Evolutionary conservation across 352 stramenopile genomes (phyloP).

Genomic region (Phytophthora syringae): DNA sequence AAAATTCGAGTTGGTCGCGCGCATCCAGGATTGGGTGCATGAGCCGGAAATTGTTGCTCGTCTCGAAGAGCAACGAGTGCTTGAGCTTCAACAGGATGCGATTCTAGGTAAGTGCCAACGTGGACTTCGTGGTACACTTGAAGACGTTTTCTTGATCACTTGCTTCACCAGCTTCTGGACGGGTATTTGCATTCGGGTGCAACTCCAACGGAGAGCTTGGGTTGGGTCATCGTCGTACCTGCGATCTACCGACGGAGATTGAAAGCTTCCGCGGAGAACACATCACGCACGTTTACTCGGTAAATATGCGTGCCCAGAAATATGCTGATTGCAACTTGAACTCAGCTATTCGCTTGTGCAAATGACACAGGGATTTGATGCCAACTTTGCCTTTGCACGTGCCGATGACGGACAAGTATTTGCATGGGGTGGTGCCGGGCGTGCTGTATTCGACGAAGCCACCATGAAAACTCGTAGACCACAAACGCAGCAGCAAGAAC

Average conservation of each 20-base stretch:
- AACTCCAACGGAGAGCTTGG: constrained; percentile 75
- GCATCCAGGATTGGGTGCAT: constrained; percentile 79
- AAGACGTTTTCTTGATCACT: neutral
- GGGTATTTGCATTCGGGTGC: constrained; percentile 73
- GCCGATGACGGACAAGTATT: constrained; percentile 85
- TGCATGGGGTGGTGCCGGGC: constrained; percentile 85
- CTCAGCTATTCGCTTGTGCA: neutral
- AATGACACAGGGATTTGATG: constrained; percentile 60
- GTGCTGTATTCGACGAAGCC: constrained; percentile 40
- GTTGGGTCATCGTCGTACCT: constrained; percentile 53
- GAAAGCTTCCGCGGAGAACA: constrained; percentile 51
- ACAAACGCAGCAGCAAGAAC: constrained; percentile 15
- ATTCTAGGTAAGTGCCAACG: constrained; percentile 44
- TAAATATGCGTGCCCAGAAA: constrained; percentile 11
- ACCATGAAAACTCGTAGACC: neutral
- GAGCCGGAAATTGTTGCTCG: constrained; percentile 52
- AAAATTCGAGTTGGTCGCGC: constrained; percentile 67
- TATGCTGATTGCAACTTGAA: neutral
- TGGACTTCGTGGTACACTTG: neutral
- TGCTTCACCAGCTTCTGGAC: constrained; percentile 44
- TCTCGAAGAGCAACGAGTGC: constrained; percentile 40
- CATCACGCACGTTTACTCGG: constrained; percentile 58
- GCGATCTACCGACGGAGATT: constrained; percentile 56
- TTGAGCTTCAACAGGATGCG: constrained; percentile 47
- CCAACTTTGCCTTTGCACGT: constrained; percentile 82